Conservation (phyloP, 2,329 filamentous ascomycete genomes). For the Pseudogymnoascus sp. region DNA sequence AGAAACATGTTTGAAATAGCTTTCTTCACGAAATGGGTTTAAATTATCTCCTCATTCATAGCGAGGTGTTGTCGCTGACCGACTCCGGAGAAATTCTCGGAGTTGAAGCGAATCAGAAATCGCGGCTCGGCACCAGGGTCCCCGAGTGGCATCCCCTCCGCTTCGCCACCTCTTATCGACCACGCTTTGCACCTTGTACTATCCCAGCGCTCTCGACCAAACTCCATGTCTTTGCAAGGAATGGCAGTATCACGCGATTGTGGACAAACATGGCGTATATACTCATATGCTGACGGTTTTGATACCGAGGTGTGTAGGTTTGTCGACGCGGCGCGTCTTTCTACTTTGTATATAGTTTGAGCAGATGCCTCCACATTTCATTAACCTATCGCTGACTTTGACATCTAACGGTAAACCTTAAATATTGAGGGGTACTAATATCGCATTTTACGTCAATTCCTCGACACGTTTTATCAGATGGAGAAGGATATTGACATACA, state of each 20-base stretch:
- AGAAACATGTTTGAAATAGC: not conserved
- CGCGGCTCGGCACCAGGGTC: not conserved
- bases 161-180: not conserved
- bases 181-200: not conserved
- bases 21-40: not conserved
- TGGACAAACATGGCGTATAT: constrained; percentile 18
- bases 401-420: not conserved
- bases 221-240: not conserved
- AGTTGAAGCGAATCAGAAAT: constrained; percentile 9
- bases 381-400: not conserved
- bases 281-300: not conserved
- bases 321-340: not conserved
- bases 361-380: not conserved
- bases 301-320: not conserved
- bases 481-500: constrained; percentile 12
- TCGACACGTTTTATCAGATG: constrained; percentile 4
- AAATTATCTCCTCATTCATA: not conserved
- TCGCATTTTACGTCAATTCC: not conserved
- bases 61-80: not conserved
- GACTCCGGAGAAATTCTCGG: constrained; percentile 14
- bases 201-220: not conserved
- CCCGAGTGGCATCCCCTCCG: not conserved
- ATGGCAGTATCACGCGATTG: not conserved
- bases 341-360: not conserved
- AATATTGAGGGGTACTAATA: no score